Conservation (phyloP, 192 early-diverging fungal genomes). For the Powellomyces hirtus region DNA sequence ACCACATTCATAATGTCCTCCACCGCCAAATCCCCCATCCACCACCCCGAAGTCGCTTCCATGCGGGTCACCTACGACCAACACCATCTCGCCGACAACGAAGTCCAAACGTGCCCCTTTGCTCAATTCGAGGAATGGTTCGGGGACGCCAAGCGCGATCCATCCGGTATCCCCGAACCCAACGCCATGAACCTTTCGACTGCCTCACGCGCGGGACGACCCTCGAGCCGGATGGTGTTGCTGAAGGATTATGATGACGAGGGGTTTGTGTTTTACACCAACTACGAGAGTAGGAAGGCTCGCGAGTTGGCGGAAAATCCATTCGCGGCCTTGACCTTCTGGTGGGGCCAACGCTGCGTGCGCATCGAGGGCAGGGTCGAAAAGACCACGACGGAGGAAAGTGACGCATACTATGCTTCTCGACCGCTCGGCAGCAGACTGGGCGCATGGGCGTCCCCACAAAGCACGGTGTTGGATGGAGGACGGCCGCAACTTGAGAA, state of each 20-base stretch:
- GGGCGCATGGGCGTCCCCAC: constrained; percentile 49
- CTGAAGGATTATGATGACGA: constrained; percentile 47
- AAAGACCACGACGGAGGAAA: constrained; percentile 26
- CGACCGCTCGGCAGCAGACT: constrained; percentile 36
- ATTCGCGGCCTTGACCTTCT: constrained; percentile 44
- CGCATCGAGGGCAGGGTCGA: constrained; percentile 49
- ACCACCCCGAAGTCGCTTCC: constrained; percentile 28
- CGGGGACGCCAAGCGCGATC: constrained; percentile 20
- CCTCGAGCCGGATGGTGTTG: constrained; percentile 45
- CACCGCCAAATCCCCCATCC: too few relatives aligned
- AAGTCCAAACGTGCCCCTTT: constrained; percentile 30
- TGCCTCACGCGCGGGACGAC: constrained; percentile 13
- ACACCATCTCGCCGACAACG: constrained; percentile 17
- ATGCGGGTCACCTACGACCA: constrained; percentile 40
- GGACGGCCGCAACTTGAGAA: constrained; percentile 36
- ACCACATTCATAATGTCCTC: too few relatives aligned
- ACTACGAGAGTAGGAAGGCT: constrained; percentile 52
- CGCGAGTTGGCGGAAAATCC: constrained; percentile 42
- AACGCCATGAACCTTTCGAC: constrained; percentile 55
- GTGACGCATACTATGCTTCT: constrained; percentile 48
- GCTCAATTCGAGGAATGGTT: constrained; percentile 50
- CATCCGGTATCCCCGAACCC: constrained; percentile 27
- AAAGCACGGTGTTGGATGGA: constrained; percentile 19
- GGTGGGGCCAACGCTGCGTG: constrained; percentile 49
- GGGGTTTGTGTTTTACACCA: constrained; percentile 58